Evolutionary conservation across 2,329 filamentous ascomycete species (phyloP).

Genomic region (Bipolaris bicolor): DNA sequence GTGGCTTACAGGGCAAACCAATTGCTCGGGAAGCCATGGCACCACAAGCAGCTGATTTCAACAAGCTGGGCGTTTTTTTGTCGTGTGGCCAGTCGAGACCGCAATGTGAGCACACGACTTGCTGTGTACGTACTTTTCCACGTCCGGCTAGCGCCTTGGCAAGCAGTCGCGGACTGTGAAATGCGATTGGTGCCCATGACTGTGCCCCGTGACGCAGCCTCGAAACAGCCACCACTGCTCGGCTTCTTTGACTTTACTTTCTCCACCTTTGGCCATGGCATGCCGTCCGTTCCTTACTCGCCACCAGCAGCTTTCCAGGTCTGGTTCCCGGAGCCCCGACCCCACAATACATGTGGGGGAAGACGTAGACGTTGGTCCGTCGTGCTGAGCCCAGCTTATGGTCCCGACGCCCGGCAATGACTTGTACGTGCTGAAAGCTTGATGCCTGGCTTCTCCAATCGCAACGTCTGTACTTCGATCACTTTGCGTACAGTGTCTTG

Average conservation of each 20-base stretch:
- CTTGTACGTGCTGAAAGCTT: too few relatives aligned
- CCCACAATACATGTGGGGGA: neutral
- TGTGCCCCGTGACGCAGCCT: constrained; percentile 11
- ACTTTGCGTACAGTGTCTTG: too few relatives aligned
- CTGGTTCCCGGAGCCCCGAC: neutral
- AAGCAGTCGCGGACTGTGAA: constrained; percentile 7
- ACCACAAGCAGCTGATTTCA: neutral
- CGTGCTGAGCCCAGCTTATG: constrained; percentile 1
- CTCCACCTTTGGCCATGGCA: too few relatives aligned
- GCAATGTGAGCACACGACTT: neutral
- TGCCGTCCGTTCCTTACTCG: too few relatives aligned
- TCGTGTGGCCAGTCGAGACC: neutral
- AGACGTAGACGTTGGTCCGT: neutral
- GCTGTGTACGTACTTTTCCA: neutral
- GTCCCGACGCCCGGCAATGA: neutral
- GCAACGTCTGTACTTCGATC: too few relatives aligned
- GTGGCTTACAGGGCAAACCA: too few relatives aligned
- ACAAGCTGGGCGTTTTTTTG: too few relatives aligned
- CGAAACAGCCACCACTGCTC: constrained; percentile 1
- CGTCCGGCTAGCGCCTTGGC: constrained; percentile 1
- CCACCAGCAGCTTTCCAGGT: neutral
- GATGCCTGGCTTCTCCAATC: too few relatives aligned
- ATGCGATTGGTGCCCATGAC: constrained; percentile 10
- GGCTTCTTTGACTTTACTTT: neutral
- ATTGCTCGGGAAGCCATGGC: neutral